phyloP scores from a whole-genome alignment of 1,284 basidiomycete species.

The Puccinia coronata region DNA sequence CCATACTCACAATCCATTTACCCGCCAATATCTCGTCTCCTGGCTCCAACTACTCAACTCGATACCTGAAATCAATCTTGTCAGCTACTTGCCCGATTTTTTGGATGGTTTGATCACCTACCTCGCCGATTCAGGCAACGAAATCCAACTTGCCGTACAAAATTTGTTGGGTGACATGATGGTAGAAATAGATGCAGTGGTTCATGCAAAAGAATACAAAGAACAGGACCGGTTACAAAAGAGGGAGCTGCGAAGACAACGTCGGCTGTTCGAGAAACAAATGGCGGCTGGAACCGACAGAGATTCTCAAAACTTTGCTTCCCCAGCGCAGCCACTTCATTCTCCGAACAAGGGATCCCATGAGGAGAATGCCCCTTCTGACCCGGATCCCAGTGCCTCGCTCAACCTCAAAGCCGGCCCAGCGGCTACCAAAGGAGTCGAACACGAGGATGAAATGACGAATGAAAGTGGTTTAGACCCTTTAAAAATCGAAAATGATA shows the following conservation, averaged over 20 bases:
- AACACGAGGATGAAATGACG: constrained; percentile 61
- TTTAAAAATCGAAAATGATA: constrained; percentile 56
- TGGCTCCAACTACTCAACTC: constrained; percentile 97
- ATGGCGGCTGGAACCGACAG: constrained; percentile 61
- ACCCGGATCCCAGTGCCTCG: background rate
- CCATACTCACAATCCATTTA: constrained; percentile 92
- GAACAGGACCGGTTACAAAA: constrained; percentile 34
- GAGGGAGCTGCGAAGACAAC: constrained; percentile 17
- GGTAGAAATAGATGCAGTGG: constrained; percentile 85
- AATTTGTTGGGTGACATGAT: constrained; percentile 88
- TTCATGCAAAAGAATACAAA: constrained; percentile 55
- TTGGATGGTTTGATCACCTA: constrained; percentile 91
- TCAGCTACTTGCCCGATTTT: constrained; percentile 91
- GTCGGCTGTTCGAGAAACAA: constrained; percentile 32
- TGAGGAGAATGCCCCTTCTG: background rate
- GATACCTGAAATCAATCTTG: constrained; percentile 91
- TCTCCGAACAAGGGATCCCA: constrained; percentile 40
- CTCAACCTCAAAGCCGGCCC: constrained; percentile 5
- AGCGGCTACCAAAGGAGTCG: constrained; percentile 52
- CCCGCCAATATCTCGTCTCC: constrained; percentile 89
- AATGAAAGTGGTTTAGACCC: constrained; percentile 54
- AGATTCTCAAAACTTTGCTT: constrained; percentile 61
- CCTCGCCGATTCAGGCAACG: constrained; percentile 89
- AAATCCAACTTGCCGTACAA: constrained; percentile 89
- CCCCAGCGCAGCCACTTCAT: constrained; percentile 41